Conservation (phyloP, 169 alveolate species). For the Plasmodium gaboni region DNA sequence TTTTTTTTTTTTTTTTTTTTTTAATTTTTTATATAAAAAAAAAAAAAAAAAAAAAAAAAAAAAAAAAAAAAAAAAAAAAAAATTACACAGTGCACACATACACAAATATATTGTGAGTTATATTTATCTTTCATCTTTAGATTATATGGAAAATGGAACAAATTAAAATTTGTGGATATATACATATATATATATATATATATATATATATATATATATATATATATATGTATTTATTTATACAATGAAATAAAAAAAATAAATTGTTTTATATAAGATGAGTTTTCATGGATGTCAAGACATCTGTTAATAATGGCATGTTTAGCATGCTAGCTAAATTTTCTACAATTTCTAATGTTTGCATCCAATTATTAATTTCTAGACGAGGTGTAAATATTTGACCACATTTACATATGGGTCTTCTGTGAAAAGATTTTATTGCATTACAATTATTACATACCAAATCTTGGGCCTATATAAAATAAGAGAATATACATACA, state of each 20-base stretch:
- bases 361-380: slow-evolving; percentile 50
- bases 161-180: no score
- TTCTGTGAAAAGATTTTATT: slow-evolving; percentile 67
- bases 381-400: slow-evolving; percentile 48
- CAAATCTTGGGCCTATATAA: slow-evolving; percentile 63
- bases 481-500: background rate
- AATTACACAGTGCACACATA: no score
- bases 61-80: no score
- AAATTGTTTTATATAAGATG: slow-evolving; percentile 37
- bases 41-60: no score
- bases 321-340: slow-evolving; percentile 57
- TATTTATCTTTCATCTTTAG: no score
- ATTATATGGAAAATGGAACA: no score
- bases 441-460: slow-evolving; percentile 71
- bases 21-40: no score
- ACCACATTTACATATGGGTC: slow-evolving; percentile 71
- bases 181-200: no score
- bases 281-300: slow-evolving; percentile 60
- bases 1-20: no score
- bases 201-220: no score
- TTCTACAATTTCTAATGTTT: slow-evolving; percentile 61
- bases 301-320: slow-evolving; percentile 62
- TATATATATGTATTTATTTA: slow-evolving; percentile 10
- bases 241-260: background rate
- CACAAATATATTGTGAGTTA: no score